Percentiles rank a stretch among this genome's conserved stretches.
Conservation (phyloP, 2,329 filamentous ascomycete species). For the Botrytis hyacinthi region DNA sequence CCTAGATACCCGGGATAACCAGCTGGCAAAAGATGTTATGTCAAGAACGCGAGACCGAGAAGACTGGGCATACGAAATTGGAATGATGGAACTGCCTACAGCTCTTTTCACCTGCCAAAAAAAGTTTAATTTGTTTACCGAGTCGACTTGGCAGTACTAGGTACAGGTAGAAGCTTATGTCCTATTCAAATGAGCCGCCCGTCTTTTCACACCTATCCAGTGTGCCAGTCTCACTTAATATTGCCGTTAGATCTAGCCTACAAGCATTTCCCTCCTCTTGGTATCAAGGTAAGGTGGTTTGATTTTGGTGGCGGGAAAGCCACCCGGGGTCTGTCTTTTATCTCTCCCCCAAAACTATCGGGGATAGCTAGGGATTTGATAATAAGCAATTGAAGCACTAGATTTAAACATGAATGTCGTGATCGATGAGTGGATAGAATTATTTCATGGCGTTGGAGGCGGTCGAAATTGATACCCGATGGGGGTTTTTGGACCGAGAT, state of each 20-base stretch:
- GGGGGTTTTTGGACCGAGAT: background rate
- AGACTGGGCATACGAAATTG: background rate
- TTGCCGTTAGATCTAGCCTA: background rate
- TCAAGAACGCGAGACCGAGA: background rate
- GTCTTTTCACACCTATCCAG: background rate
- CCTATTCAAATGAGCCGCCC: background rate
- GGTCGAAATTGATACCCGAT: constrained; percentile 4
- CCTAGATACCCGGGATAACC: background rate
- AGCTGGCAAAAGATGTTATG: background rate
- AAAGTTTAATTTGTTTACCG: background rate
- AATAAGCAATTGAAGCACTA: constrained; percentile 1
- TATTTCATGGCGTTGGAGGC: background rate
- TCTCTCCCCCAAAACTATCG: background rate
- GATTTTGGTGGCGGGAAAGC: background rate
- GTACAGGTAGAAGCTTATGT: background rate
- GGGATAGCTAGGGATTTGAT: constrained; percentile 2
- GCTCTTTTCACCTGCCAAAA: constrained; percentile 4
- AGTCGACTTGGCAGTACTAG: constrained; percentile 3
- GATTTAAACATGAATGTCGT: constrained; percentile 1
- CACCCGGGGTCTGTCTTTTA: background rate
- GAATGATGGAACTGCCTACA: background rate
- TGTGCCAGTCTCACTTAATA: background rate
- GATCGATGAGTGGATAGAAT: background rate
- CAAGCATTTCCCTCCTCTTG: background rate
- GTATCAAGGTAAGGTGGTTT: background rate